Conservation (phyloP, 2,329 filamentous ascomycete species). For the Colletotrichum chrysophilum region DNA sequence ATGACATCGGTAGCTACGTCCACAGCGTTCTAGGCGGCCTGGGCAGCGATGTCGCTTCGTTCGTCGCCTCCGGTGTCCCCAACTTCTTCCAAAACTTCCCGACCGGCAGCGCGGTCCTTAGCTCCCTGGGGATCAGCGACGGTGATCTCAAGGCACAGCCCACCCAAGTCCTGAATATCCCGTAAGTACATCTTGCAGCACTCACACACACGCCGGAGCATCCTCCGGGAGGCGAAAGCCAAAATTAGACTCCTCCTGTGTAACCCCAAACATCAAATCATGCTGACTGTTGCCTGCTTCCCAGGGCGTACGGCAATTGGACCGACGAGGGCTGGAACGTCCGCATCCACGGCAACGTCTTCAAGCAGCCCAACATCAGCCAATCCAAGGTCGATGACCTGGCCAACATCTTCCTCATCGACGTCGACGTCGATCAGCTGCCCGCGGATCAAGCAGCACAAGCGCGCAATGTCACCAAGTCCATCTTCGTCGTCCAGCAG, state of each 20-base stretch:
- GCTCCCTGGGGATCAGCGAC: slow-evolving; percentile 64
- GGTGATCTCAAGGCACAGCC: slow-evolving; percentile 65
- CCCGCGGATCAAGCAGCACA: slow-evolving; percentile 65
- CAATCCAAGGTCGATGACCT: slow-evolving; percentile 69
- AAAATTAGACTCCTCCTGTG: background rate
- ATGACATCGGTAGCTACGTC: slow-evolving; percentile 55
- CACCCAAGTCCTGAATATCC: slow-evolving; percentile 74
- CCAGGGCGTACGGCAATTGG: slow-evolving; percentile 74
- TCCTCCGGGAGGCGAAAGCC: background rate
- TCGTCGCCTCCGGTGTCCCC: slow-evolving; percentile 67
- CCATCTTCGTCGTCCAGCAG: slow-evolving; percentile 80
- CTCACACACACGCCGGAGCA: background rate
- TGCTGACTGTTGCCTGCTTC: slow-evolving; percentile 1
- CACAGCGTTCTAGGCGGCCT: slow-evolving; percentile 54
- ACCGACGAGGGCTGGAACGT: slow-evolving; percentile 79
- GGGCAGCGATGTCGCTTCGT: slow-evolving; percentile 62
- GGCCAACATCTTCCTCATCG: slow-evolving; percentile 74
- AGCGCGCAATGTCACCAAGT: slow-evolving; percentile 74
- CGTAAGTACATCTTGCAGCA: slow-evolving; percentile 44
- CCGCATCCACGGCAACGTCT: slow-evolving; percentile 80
- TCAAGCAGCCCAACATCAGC: slow-evolving; percentile 75
- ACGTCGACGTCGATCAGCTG: slow-evolving; percentile 64
- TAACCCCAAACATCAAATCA: background rate
- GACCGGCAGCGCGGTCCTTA: slow-evolving; percentile 64
- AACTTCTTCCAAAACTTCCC: slow-evolving; percentile 73